These are phyloP conservation scores for Furcasterigmium sp. DNA, from an alignment of 2,329 filamentous ascomycete genomes.

Conservation along the genomic window DNA sequence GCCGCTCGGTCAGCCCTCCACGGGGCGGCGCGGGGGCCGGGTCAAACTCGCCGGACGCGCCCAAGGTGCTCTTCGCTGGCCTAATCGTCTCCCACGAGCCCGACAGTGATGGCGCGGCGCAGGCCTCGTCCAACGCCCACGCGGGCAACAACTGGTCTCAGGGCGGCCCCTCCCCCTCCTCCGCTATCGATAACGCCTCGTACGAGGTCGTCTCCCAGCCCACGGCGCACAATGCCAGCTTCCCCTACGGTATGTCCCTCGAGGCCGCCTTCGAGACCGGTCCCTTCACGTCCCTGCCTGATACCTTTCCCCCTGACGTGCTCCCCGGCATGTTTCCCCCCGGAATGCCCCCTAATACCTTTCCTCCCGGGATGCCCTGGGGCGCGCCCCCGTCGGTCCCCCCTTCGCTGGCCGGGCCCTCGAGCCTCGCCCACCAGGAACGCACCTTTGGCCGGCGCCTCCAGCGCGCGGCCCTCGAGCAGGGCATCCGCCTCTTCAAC, in stretches of 20 bases:
- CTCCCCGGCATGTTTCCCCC: constrained; percentile 26
- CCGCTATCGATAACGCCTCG: constrained; percentile 1
- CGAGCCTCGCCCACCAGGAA: constrained; percentile 58
- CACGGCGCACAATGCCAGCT: constrained; percentile 48
- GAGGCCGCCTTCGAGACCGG: constrained; percentile 12
- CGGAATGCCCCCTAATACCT: constrained; percentile 20
- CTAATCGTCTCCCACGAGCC: constrained; percentile 19
- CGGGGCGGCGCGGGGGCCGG: no score
- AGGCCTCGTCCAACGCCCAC: neutral
- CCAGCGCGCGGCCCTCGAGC: constrained; percentile 60
- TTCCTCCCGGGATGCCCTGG: no score
- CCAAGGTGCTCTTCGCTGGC: constrained; percentile 17
- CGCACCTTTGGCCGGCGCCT: constrained; percentile 65
- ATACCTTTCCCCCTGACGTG: constrained; percentile 10
- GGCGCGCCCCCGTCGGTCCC: constrained; percentile 22
- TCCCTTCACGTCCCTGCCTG: constrained; percentile 8
- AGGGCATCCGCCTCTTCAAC: constrained; percentile 52
- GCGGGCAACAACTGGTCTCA: neutral
- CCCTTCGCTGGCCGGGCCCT: constrained; percentile 34
- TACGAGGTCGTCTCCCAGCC: constrained; percentile 48
- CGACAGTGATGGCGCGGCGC: neutral
- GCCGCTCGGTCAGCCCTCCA: constrained; percentile 3
- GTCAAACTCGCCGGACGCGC: no score
- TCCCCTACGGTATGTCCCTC: constrained; percentile 33
- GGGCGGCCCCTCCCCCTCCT: constrained; percentile 1